Base-by-base conservation (phyloP, 345 rosid species). In the Syzygium aqueum region DNA sequence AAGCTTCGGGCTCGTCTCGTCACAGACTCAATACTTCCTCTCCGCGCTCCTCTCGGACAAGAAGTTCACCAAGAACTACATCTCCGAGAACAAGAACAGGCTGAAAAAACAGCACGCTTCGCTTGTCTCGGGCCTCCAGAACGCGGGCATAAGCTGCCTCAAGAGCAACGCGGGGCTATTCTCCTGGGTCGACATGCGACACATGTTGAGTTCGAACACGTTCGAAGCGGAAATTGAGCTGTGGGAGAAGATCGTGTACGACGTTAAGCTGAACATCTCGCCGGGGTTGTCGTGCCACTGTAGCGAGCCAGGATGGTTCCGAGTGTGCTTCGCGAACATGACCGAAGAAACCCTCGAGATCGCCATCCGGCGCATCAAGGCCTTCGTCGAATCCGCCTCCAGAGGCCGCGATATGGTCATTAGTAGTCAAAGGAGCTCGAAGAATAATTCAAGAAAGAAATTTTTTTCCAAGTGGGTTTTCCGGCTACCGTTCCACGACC, bases 241-340 rank as follows among this genome's bases (percentile, higher is more conserved):
- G 1, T 96, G 98, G 99, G 89, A 87, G 89, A 92, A 91, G 90
- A 93, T 97, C 37, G 93, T 96, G 6, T 90, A 89, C 51, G 91
- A 95, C 9, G 98, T 95, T 5, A 91, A 93, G 88, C 89, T 97
- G n/a, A 97, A 97, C 85, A 92, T 97, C 51, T 94, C 97, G 10
- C 97, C 99, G 0, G 98, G 99, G 16, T 92, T 93, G 25, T 95
- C 99, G 23, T 97, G 94, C 90, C 99, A 97, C 88, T 97, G 95
- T 90, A 85, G 88, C 50, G 99, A 96, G 63, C 98, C 98, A 3
- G 99, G 99, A 17, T 95, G 95, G 98, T 95, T 97, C 85, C 92
- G 99, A 12, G 94, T 95, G 57, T 97, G 99, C 91, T 96, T 95
- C 43, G 98, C 98, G 0, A 96, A 95, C 86, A 94, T 94, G 94